Evolutionary conservation across 2,329 filamentous ascomycete genomes (phyloP).

Genomic region (Botrytis deweyae): DNA sequence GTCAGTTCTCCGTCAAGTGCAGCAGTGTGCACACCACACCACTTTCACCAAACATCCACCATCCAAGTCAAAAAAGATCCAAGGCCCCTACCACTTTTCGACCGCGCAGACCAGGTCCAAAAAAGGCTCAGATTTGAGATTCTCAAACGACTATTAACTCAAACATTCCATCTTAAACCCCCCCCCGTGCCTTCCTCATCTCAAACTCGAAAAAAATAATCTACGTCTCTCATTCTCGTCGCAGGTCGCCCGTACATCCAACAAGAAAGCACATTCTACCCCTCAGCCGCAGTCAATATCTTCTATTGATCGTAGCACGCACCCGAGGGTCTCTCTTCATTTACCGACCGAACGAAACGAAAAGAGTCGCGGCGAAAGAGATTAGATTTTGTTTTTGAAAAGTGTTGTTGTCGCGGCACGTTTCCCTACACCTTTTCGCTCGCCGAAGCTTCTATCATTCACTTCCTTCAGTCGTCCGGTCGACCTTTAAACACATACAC

Average conservation of each 20-base stretch:
- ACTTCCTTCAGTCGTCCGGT: neutral
- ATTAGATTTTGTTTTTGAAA: slow-evolving; percentile 2
- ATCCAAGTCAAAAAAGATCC: slow-evolving; percentile 6
- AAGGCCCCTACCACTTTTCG: slow-evolving; percentile 9
- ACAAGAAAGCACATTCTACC: neutral
- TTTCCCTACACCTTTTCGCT: neutral
- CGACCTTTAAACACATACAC: neutral
- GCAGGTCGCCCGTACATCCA: slow-evolving; percentile 20
- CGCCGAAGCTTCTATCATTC: neutral
- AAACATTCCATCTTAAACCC: slow-evolving; percentile 18
- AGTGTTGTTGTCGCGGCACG: neutral
- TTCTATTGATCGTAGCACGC: neutral
- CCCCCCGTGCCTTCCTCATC: slow-evolving; percentile 12
- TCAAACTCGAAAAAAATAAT: slow-evolving; percentile 19
- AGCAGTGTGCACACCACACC: neutral
- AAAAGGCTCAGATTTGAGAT: slow-evolving; percentile 16
- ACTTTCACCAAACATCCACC: neutral
- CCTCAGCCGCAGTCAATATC: neutral
- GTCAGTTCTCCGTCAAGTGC: neutral
- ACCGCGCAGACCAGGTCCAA: slow-evolving; percentile 5
- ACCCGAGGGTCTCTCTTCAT: neutral
- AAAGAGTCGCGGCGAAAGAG: neutral
- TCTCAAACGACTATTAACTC: slow-evolving; percentile 17
- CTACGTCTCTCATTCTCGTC: slow-evolving; percentile 23
- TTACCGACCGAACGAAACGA: slow-evolving; percentile 3